These are phyloP conservation scores for Lasiosphaeriaceae sp. DNA, from an alignment of 495 filamentous ascomycete species.

Conservation along the genomic window DNA sequence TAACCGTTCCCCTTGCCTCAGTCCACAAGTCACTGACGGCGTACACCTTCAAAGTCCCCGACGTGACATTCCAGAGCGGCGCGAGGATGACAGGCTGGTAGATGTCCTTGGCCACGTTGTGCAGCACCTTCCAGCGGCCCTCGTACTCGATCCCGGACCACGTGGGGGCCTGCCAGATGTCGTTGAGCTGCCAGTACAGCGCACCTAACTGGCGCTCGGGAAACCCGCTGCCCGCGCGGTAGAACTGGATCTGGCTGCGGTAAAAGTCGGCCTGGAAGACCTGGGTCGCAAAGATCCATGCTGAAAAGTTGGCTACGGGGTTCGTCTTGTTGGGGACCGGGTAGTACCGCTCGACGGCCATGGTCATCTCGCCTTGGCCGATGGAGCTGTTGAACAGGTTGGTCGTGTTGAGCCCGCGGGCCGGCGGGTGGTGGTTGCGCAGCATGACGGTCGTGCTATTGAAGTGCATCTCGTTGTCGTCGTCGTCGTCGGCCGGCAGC, in stretches of 20 bases:
- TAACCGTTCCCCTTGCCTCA: slow-evolving; percentile 22
- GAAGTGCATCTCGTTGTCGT: slow-evolving; percentile 58
- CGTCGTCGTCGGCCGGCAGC: slow-evolving; percentile 37
- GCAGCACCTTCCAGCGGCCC: slow-evolving; percentile 63
- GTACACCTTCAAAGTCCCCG: slow-evolving; percentile 53
- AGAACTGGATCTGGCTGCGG: slow-evolving; percentile 60
- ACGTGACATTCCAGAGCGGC: slow-evolving; percentile 56
- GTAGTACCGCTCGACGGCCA: slow-evolving; percentile 57
- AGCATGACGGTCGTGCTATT: slow-evolving; percentile 58
- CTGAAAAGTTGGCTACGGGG: slow-evolving; percentile 59
- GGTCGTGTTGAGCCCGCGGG: slow-evolving; percentile 45
- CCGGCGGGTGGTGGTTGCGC: slow-evolving; percentile 63
- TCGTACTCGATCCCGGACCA: slow-evolving; percentile 65
- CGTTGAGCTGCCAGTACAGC: slow-evolving; percentile 68
- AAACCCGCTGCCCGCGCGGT: slow-evolving; percentile 58
- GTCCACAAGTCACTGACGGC: slow-evolving; percentile 57
- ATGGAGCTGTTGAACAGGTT: slow-evolving; percentile 36
- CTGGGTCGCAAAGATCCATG: slow-evolving; percentile 66
- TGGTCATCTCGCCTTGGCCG: slow-evolving; percentile 64
- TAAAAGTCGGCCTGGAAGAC: slow-evolving; percentile 68
- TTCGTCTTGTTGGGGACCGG: slow-evolving; percentile 57
- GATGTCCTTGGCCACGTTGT: slow-evolving; percentile 57
- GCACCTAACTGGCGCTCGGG: slow-evolving; percentile 59
- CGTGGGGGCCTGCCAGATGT: slow-evolving; percentile 66
- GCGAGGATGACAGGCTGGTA: slow-evolving; percentile 59